Percentiles rank a stretch among this genome's conserved stretches.
Conservation (phyloP, 2,329 filamentous ascomycete species). For the Cytospora piceae region DNA sequence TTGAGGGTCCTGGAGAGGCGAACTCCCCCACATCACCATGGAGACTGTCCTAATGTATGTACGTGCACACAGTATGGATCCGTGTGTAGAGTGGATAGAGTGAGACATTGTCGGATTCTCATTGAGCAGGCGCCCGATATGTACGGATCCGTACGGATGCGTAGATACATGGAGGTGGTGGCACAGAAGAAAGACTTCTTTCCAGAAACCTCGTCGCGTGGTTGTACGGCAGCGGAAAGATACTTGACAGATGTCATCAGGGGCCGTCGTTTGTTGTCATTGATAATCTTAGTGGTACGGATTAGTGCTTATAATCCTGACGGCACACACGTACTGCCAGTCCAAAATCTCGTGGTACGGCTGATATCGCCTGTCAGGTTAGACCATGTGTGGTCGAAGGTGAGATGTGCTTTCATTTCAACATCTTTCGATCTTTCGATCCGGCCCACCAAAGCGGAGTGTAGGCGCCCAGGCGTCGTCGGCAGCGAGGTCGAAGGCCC, state of each 20-base stretch:
- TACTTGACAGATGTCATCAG: not conserved
- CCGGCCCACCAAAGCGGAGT: not conserved
- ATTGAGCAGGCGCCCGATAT: not conserved
- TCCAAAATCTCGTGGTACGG: not conserved
- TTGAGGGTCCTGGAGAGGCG: too few species aligned
- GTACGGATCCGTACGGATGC: too few species aligned
- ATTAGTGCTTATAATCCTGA: not conserved
- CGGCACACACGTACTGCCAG: not conserved
- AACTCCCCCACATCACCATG: too few species aligned
- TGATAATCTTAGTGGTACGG: not conserved
- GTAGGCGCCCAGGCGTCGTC: not conserved
- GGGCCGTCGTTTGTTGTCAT: not conserved
- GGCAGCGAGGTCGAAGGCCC: not conserved
- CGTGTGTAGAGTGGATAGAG: not conserved
- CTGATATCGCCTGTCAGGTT: too few species aligned
- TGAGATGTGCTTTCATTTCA: not conserved
- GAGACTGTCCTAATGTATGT: too few species aligned
- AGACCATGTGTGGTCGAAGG: too few species aligned
- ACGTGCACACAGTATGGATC: not conserved
- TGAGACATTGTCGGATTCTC: not conserved
- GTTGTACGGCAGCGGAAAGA: not conserved
- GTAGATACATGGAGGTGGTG: not conserved
- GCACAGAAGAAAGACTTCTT: not conserved
- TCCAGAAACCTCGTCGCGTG: not conserved
- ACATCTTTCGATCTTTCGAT: not conserved